These are phyloP conservation scores for Nakazawaea wyomingensis DNA, from an alignment of 805 yeast species.

Conservation along the genomic window DNA sequence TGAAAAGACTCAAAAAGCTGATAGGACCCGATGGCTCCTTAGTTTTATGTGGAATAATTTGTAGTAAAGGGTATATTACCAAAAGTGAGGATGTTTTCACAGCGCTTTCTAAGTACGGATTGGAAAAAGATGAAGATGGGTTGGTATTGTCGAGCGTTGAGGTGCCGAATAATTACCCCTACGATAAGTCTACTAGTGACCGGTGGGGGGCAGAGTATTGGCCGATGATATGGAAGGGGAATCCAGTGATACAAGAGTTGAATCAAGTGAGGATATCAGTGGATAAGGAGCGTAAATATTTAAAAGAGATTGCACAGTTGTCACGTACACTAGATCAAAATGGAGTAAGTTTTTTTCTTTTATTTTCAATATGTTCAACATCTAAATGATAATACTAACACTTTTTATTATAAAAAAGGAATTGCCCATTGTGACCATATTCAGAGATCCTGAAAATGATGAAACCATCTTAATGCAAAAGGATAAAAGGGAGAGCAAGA, in stretches of 20 bases:
- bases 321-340: constrained; percentile 22
- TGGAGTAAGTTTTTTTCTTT: constrained; percentile 13
- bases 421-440: constrained; percentile 51
- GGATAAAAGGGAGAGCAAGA: constrained; percentile 34
- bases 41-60: too few species aligned
- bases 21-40: not conserved
- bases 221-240: constrained; percentile 95
- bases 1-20: constrained; percentile 51
- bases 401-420: constrained; percentile 2
- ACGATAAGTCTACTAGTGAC: constrained; percentile 57
- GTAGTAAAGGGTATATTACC: constrained; percentile 6
- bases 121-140: not conserved
- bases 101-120: not conserved
- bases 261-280: constrained; percentile 51
- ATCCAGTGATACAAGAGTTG: constrained; percentile 69
- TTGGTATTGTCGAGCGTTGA: constrained; percentile 17
- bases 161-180: constrained; percentile 64
- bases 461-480: constrained; percentile 32
- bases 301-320: constrained; percentile 23
- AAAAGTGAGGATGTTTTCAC: not conserved
- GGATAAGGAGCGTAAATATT: constrained; percentile 30
- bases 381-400: constrained; percentile 4
- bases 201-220: constrained; percentile 68
- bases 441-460: constrained; percentile 53
- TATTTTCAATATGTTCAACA: too few species aligned